Evolutionary conservation across 192 early-diverging fungal genomes (phyloP).

Genomic region (Paraglomus brasilianum): DNA sequence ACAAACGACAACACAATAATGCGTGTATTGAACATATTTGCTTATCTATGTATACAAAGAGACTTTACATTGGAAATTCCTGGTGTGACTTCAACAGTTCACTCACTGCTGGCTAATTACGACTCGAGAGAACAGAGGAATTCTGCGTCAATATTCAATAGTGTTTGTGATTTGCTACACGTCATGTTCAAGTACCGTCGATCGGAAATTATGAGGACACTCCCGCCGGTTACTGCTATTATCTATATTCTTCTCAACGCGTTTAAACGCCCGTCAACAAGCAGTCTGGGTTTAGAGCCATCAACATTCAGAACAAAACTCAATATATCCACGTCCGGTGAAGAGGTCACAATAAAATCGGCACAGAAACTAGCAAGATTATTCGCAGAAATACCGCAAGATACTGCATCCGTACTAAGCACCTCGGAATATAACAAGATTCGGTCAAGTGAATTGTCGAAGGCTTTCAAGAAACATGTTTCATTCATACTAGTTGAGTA

Average conservation of each 20-base stretch:
- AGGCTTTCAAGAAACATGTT: slow-evolving; percentile 49
- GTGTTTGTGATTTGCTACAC: slow-evolving; percentile 43
- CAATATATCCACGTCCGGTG: slow-evolving; percentile 3
- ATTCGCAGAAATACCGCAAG: slow-evolving; percentile 37
- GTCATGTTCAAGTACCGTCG: slow-evolving; percentile 51
- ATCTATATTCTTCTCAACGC: slow-evolving; percentile 56
- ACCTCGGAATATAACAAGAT: slow-evolving; percentile 19
- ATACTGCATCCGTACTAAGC: slow-evolving; percentile 33
- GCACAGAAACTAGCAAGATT: slow-evolving; percentile 41
- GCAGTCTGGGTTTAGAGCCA: slow-evolving; percentile 33
- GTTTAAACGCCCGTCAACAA: slow-evolving; percentile 52
- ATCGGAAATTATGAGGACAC: slow-evolving; percentile 46
- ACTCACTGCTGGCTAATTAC: too few relatives aligned
- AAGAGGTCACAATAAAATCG: slow-evolving; percentile 26
- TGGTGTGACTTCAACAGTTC: too few relatives aligned
- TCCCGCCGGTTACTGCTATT: slow-evolving; percentile 54
- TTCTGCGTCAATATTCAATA: too few relatives aligned
- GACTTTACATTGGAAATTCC: too few relatives aligned
- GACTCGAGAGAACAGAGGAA: too few relatives aligned
- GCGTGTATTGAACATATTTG: too few relatives aligned
- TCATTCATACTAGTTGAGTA: slow-evolving; percentile 55
- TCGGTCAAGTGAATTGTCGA: slow-evolving; percentile 29
- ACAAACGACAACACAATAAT: too few relatives aligned
- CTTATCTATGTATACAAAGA: too few relatives aligned
- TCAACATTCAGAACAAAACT: slow-evolving; percentile 5